Conservation (phyloP, 1,284 basidiomycete genomes). For the Malassezia psittaci region DNA sequence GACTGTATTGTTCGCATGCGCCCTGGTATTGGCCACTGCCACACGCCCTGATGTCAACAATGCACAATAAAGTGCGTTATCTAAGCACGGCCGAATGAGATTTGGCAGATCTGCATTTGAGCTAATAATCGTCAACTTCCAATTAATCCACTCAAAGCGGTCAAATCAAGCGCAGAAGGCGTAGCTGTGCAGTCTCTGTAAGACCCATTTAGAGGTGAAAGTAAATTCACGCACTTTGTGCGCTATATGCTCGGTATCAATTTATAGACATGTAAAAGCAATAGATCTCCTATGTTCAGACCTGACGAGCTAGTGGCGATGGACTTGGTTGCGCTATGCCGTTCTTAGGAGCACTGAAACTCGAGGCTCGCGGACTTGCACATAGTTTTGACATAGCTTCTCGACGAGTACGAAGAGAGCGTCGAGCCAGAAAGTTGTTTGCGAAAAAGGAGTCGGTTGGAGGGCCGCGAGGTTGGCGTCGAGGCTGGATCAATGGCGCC, state of each 20-base stretch:
- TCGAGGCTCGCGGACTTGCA: constrained; percentile 12
- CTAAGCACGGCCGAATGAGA: too few species aligned
- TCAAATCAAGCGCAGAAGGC: too few species aligned
- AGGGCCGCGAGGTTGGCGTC: constrained; percentile 15
- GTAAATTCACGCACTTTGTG: too few species aligned
- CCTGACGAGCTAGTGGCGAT: not conserved
- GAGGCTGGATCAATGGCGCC: constrained; percentile 9
- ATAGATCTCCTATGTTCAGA: not conserved
- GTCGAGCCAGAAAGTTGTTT: constrained; percentile 16
- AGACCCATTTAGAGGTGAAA: too few species aligned
- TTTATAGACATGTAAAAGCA: not conserved
- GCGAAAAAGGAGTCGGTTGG: constrained; percentile 17
- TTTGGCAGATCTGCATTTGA: too few species aligned
- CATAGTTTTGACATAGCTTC: constrained; percentile 18
- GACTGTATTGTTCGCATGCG: too few species aligned
- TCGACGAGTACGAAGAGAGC: constrained; percentile 15
- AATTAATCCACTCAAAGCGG: too few species aligned
- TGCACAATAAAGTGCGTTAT: too few species aligned
- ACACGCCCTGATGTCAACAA: not conserved
- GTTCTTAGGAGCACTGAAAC: constrained; percentile 1
- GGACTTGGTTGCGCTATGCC: not conserved
- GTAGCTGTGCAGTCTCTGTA: too few species aligned
- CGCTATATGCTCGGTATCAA: too few species aligned
- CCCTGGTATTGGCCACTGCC: not conserved
- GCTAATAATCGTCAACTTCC: too few species aligned